phyloP scores from a whole-genome alignment of 2,329 filamentous ascomycete species.

The Zymoseptoria pseudotritici region DNA sequence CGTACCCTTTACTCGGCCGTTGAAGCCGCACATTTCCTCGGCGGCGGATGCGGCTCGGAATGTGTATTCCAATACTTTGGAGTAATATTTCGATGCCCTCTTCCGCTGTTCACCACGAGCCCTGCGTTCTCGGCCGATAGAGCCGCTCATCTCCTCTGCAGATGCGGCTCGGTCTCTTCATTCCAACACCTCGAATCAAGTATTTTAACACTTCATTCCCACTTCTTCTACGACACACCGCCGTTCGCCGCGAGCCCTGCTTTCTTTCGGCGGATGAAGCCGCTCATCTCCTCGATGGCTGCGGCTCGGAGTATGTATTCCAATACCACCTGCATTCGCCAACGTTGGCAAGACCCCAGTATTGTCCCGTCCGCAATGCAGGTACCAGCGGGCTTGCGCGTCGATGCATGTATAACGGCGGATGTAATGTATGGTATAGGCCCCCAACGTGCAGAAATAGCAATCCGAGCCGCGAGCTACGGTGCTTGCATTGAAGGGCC shows the following conservation, averaged over 20 bases:
- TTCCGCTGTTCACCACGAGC: too few relatives aligned
- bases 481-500: too few relatives aligned
- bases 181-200: neutral
- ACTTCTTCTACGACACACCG: neutral
- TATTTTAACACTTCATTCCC: neutral
- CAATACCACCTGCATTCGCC: neutral
- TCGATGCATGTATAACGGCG: neutral
- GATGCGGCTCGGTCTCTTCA: too few relatives aligned
- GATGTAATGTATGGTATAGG: neutral
- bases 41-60: neutral
- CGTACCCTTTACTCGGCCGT: neutral
- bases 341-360: neutral
- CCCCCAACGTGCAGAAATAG: neutral
- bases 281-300: neutral
- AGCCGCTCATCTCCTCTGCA: too few relatives aligned
- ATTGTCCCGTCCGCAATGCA: neutral
- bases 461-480: too few relatives aligned
- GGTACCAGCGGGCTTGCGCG: neutral
- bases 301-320: neutral
- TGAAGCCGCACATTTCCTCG: neutral
- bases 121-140: too few relatives aligned
- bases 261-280: neutral
- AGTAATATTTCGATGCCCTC: too few relatives aligned
- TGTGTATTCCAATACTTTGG: neutral
- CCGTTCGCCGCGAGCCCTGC: neutral